Conservation (phyloP, 176 grass and related monocot genomes). For the Triticum urartu region DNA sequence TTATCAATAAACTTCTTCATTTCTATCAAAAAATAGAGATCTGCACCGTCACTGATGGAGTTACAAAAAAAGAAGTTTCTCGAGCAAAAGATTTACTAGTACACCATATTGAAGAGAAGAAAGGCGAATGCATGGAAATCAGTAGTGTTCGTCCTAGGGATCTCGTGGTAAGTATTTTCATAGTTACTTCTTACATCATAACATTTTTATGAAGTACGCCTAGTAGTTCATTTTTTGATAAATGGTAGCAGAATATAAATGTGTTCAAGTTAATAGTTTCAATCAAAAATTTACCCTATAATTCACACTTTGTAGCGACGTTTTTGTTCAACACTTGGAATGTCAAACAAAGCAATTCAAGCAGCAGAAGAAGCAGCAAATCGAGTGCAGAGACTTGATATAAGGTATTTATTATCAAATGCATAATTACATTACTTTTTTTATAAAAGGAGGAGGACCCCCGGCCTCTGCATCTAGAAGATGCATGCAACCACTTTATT, state of each 20-base stretch:
- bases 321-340: constrained; percentile 19
- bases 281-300: not conserved
- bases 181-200: not conserved
- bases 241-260: not conserved
- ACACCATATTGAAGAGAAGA: constrained; percentile 15
- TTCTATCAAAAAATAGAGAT: not conserved
- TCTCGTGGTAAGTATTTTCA: not conserved
- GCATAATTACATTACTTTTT: too few relatives aligned
- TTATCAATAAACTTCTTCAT: not conserved
- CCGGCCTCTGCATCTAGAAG: too few relatives aligned
- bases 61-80: constrained; percentile 14
- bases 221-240: not conserved
- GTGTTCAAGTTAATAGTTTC: not conserved
- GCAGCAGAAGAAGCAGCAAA: constrained; percentile 14
- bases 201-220: not conserved
- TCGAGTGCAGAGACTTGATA: constrained; percentile 15
- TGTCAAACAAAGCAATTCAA: constrained; percentile 14
- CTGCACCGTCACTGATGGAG: not conserved
- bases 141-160: not conserved
- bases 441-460: too few relatives aligned
- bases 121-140: constrained; percentile 5
- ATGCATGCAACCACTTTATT: not conserved
- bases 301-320: not conserved
- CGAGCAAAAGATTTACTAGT: constrained; percentile 21
- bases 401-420: not conserved